Percentiles rank a stretch among this genome's conserved stretches.
These are phyloP conservation scores for Crithidia expoeki DNA, from an alignment of 208 protist genomes.

Conservation along the genomic window DNA sequence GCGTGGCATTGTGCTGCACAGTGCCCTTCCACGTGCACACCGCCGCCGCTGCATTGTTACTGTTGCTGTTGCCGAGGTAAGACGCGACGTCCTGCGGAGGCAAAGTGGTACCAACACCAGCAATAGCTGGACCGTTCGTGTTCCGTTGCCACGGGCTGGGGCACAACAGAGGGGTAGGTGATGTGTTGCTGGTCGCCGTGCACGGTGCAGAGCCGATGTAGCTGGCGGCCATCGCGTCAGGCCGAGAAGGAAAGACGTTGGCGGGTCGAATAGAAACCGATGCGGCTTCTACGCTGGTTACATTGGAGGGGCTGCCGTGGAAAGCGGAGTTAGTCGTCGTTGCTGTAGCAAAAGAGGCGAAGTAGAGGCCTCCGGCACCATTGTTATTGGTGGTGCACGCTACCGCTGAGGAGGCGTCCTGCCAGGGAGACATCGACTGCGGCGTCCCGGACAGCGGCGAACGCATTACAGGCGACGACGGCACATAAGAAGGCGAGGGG, in stretches of 20 bases:
- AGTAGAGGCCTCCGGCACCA: not conserved
- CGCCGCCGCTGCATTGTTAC: not conserved
- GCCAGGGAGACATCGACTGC: slow-evolving; percentile 16
- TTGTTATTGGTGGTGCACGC: not conserved
- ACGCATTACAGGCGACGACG: slow-evolving; percentile 22
- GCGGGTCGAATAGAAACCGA: not conserved
- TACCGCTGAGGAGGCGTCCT: slow-evolving; percentile 1
- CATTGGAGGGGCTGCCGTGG: not conserved
- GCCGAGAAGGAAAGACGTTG: slow-evolving; percentile 9
- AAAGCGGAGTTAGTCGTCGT: not conserved
- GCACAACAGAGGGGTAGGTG: not conserved
- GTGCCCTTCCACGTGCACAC: not conserved
- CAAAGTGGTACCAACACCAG: too few species aligned
- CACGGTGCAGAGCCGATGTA: not conserved
- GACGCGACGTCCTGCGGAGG: not conserved
- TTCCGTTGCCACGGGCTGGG: not conserved
- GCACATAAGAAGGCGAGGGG: slow-evolving; percentile 18
- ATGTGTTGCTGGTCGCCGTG: not conserved
- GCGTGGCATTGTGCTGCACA: not conserved
- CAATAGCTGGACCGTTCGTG: too few species aligned
- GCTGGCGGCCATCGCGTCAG: not conserved
- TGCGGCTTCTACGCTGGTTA: not conserved
- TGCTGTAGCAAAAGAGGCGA: not conserved
- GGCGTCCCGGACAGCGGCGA: slow-evolving; percentile 22
- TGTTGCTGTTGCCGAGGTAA: not conserved